Evolutionary conservation across 768 basidiomycete genomes (phyloP), one percentile per base, ranked within the genome.

Genomic region (Pleurotus cornucopiae): DNA sequence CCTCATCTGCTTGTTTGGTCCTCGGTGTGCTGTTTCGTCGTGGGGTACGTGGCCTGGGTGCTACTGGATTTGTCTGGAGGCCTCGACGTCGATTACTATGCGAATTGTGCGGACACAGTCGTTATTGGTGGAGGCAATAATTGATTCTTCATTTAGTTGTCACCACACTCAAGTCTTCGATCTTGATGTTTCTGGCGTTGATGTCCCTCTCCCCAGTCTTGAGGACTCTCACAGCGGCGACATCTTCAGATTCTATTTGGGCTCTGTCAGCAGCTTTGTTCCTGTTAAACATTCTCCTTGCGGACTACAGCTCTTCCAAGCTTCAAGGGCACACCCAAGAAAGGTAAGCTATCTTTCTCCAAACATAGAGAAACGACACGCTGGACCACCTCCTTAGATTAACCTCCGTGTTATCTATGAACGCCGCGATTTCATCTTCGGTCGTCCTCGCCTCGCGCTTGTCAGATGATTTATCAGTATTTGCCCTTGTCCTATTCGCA

Each of bases 221-320:
- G 55, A 83, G 88, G 64, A 98, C 96, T 4, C 73, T 99, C 65
- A 96, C 94, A 25, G 89, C 91, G 39, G 92, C 95, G 21, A 98
- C 95, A 3, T 97, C 96, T 39, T 91, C 91, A 11, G 97, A 99
- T 69, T 94, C 94, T 25, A 95, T 98, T 61, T 98, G 94, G 94
- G 94, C 96, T 5, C 72, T 98, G 49, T 84, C 93, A n/a, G 90
- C 91, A 3, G 77, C 79, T 51, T 81, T 98, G 44, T 91, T 98
- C 69, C 74, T 83, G 52, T 73, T 97, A 39, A 93, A 95, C 67
- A 78, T 85, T 16, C 73, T 95, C 57, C 73, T 98, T 47, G 89
- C 89, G 12, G 93, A 97, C 70, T 96, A 93, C 67, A 81, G 83
- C 58, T 75, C 78, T 58, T 71, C 73, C 53, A 70, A 73, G 56